Conservation (phyloP, 352 stramenopile species). For the Pythium folliculosum region DNA sequence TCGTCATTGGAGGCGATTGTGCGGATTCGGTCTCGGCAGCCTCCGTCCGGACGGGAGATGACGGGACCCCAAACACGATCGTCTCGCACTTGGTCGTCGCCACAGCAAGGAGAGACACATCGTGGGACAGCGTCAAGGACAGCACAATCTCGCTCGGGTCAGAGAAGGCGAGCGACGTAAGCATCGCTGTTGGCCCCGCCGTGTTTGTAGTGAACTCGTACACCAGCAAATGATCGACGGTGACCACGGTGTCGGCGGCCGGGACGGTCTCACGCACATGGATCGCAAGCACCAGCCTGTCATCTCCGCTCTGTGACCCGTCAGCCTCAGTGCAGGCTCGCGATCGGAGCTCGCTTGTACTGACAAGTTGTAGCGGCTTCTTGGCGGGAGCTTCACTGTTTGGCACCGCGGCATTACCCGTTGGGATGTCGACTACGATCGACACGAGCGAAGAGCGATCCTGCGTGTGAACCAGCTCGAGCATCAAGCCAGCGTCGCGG, state of each 20-base stretch:
- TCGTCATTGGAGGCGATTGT: not conserved
- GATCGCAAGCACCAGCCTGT: constrained; percentile 5
- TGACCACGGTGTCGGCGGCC: not conserved
- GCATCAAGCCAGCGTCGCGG: not conserved
- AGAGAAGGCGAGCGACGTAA: not conserved
- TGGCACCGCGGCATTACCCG: not conserved
- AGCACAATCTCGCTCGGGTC: not conserved
- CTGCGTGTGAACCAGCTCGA: constrained; percentile 13
- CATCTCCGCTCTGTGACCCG: not conserved
- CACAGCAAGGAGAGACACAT: constrained; percentile 18
- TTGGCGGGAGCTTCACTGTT: not conserved
- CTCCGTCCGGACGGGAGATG: not conserved
- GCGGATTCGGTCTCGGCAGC: not conserved
- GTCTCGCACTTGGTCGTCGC: constrained; percentile 17
- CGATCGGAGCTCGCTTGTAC: constrained; percentile 7
- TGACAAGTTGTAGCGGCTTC: not conserved
- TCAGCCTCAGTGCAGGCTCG: not conserved
- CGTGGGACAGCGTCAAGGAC: constrained; percentile 11
- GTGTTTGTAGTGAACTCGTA: constrained; percentile 15
- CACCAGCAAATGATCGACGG: constrained; percentile 4
- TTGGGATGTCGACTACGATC: not conserved
- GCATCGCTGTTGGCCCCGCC: not conserved
- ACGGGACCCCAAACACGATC: constrained; percentile 16
- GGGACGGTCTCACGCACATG: not conserved
- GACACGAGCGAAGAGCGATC: not conserved